Percentiles rank a stretch among this genome's conserved stretches.
phyloP scores from a whole-genome alignment of 2,329 filamentous ascomycete genomes.

The Colletotrichum sp. region DNA sequence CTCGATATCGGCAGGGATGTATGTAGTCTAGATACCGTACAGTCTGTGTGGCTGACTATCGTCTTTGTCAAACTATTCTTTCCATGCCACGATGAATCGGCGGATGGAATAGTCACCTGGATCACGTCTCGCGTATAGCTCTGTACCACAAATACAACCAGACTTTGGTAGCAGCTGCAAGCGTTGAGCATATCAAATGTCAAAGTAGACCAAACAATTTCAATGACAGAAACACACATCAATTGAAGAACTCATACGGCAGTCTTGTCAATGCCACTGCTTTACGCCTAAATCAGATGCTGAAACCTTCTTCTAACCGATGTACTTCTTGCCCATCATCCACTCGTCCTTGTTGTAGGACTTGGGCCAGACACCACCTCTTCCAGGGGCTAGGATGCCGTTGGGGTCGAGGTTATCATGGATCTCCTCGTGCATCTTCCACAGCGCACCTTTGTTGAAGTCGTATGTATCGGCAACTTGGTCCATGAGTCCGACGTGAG shows the following conservation, averaged over 20 bases:
- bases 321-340: conserved; percentile 11
- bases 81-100: background rate
- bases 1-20: rapidly evolving
- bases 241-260: background rate
- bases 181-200: background rate
- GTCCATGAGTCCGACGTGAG: conserved; percentile 50
- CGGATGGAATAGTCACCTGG: background rate
- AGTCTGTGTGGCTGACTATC: background rate
- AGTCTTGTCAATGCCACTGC: background rate
- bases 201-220: background rate
- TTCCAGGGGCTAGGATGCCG: conserved; percentile 38
- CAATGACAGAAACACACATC: background rate
- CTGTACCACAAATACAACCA: background rate
- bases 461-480: conserved; percentile 50
- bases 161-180: background rate
- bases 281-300: background rate
- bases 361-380: conserved; percentile 40
- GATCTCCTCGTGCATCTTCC: conserved; percentile 47
- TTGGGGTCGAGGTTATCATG: conserved; percentile 51
- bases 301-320: background rate
- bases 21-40: rapidly evolving
- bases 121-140: background rate
- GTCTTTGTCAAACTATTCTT: background rate
- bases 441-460: conserved; percentile 45
- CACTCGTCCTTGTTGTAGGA: conserved; percentile 17